Evolutionary conservation across 495 filamentous ascomycete species (phyloP).

Genomic region (Penicillium pancosmium): DNA sequence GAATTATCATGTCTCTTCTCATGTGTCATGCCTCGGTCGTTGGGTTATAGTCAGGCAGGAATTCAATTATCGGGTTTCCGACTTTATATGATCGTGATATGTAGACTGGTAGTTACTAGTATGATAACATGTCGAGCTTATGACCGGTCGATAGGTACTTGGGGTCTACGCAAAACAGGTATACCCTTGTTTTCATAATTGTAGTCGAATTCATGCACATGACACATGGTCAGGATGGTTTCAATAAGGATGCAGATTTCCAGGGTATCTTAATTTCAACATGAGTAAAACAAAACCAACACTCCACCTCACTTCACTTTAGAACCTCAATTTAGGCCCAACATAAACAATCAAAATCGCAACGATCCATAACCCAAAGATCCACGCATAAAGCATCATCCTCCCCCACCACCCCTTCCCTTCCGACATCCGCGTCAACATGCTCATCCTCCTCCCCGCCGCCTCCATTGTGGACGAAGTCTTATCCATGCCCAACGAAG

Average conservation of each 20-base stretch:
- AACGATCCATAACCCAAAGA: constrained; percentile 75
- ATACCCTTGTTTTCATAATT: too few relatives aligned
- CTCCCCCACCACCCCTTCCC: constrained; percentile 86
- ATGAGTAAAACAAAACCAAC: not conserved
- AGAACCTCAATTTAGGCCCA: constrained; percentile 85
- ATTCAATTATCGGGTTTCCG: constrained; percentile 35
- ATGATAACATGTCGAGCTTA: not conserved
- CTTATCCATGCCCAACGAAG: constrained; percentile 73
- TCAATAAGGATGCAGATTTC: not conserved
- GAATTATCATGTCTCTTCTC: constrained; percentile 46
- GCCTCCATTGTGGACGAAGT: constrained; percentile 74
- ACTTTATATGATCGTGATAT: not conserved
- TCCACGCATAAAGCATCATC: constrained; percentile 81
- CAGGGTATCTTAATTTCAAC: constrained; percentile 15
- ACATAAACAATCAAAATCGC: constrained; percentile 77
- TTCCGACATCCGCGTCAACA: constrained; percentile 73
- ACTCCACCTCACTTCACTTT: constrained; percentile 1
- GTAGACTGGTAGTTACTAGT: not conserved
- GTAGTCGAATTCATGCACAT: too few relatives aligned
- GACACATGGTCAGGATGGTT: not conserved
- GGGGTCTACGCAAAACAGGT: too few relatives aligned
- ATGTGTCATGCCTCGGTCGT: constrained; percentile 49
- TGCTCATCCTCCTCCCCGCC: constrained; percentile 73
- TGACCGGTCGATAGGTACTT: not conserved
- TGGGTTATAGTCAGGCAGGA: constrained; percentile 42